phyloP scores from a whole-genome alignment of 78 protist species.

The Protostelium mycophagum region DNA sequence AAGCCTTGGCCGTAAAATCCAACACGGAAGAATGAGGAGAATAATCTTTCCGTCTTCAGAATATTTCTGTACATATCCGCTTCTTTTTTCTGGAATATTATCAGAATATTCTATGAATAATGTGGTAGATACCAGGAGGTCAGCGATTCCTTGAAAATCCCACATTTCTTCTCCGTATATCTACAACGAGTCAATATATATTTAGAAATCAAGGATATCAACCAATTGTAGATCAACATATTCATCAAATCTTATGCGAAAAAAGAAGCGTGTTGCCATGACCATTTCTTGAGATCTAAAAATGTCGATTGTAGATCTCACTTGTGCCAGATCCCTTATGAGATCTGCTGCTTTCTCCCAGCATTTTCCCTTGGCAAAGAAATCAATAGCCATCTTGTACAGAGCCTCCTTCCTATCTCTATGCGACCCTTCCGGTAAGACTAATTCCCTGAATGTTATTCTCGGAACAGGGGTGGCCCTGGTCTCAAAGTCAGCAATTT shows the following conservation, averaged over 20 bases:
- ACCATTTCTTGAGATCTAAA: too few species aligned
- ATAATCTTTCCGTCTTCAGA: conserved; percentile 43
- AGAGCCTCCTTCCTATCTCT: conserved; percentile 42
- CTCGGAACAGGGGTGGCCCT: not conserved
- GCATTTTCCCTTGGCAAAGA: conserved; percentile 52
- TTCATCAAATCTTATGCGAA: too few species aligned
- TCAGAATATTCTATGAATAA: not conserved
- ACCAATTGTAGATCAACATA: too few species aligned
- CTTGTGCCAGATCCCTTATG: conserved; percentile 20
- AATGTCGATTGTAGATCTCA: too few species aligned
- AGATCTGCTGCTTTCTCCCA: conserved; percentile 61
- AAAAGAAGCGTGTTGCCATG: too few species aligned
- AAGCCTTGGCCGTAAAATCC: conserved; percentile 72
- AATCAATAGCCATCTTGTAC: conserved; percentile 29
- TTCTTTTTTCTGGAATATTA: conserved; percentile 15
- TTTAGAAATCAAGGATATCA: not conserved
- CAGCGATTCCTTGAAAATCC: conserved; percentile 35
- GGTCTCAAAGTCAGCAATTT: too few species aligned
- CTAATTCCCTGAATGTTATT: not conserved
- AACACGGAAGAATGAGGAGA: conserved; percentile 64
- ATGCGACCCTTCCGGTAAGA: conserved; percentile 30
- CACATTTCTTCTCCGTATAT: conserved; percentile 14
- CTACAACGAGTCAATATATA: not conserved
- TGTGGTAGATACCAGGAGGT: conserved; percentile 1
- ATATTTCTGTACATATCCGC: conserved; percentile 57